These are phyloP conservation scores for Aphanomyces invadans DNA, from an alignment of 352 stramenopile species.

Conservation along the genomic window DNA sequence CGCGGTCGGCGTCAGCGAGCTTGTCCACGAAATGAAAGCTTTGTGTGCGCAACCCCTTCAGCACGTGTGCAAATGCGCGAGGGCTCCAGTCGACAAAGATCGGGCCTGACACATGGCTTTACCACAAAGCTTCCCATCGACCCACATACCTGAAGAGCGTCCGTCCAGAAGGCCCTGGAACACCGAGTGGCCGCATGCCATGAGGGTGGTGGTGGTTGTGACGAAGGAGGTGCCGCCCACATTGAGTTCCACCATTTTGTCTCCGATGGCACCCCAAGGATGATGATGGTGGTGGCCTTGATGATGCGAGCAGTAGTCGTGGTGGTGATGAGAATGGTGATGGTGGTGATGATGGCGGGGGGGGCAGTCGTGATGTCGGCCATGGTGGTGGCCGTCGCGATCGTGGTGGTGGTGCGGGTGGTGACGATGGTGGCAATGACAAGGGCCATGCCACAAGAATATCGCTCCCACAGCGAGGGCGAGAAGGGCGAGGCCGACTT, in stretches of 20 bases:
- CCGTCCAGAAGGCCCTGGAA: background rate
- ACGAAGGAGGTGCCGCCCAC: background rate
- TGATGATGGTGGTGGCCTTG: background rate
- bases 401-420: background rate
- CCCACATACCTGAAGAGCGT: background rate
- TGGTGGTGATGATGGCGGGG: conserved; percentile 3
- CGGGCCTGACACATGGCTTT: no score
- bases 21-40: background rate
- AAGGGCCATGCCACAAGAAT: background rate
- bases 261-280: no score
- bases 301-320: background rate
- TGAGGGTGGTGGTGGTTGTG: background rate
- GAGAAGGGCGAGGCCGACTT: background rate
- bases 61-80: background rate
- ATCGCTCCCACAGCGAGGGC: background rate
- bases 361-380: background rate
- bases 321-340: background rate
- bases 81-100: conserved; percentile 10
- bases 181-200: background rate
- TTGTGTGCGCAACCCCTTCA: background rate
- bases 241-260: conserved; percentile 2
- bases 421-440: background rate
- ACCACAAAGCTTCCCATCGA: background rate
- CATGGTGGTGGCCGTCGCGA: background rate
- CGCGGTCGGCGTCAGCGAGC: background rate